Evolutionary conservation across 2,329 filamentous ascomycete genomes (phyloP), one percentile per base, ranked within the genome.

Genomic region (Shiraia sp.): DNA sequence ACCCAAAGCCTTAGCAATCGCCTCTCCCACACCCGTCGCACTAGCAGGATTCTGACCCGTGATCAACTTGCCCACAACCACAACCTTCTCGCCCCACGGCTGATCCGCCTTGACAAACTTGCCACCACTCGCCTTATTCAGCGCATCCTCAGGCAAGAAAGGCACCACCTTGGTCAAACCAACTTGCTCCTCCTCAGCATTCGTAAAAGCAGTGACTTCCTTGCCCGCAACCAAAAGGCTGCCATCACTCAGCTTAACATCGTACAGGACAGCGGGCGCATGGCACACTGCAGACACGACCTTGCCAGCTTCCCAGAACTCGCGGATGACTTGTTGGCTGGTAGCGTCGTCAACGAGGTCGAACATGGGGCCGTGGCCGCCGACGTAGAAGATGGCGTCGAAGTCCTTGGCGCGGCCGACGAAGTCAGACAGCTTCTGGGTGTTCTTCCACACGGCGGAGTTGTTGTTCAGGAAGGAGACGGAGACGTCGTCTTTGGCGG

Each of bases 281-380:
- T 88, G 85, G 73, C 85, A 88, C 32, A 88, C 83, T 3, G 85
- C 81, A 0, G 80, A 72, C 10, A 88, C 77, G 40, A 82, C 73
- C 74, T 87, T 87, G 49, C 77, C 79, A 3, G 76, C 74, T 27
- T 72, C 70, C 57, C 76, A 79, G 63, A 88, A 87, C 63, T 86
- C 81, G 46, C 74, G 70, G 57, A 85, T 81, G 25, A 88, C 69
- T 47, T 76, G 70, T 51, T 82, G 78, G 17, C 79, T 83, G n/a
- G 74, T 72, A 14, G 70, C 49, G 59, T 85, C 79, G 42, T 72
- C 71, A 40, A 77, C 77, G 13, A 88, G 79, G 61, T 88, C 85
- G 66, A 79, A 87, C 81, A 88, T 84, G 57, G 84, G 79, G 30
- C 78, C 79, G 51, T 82, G 78, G 23, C 80, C 79, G 37, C 80